Conservation (phyloP, 1,139 yeast genomes). For the Suhomyces bolitotheri region DNA sequence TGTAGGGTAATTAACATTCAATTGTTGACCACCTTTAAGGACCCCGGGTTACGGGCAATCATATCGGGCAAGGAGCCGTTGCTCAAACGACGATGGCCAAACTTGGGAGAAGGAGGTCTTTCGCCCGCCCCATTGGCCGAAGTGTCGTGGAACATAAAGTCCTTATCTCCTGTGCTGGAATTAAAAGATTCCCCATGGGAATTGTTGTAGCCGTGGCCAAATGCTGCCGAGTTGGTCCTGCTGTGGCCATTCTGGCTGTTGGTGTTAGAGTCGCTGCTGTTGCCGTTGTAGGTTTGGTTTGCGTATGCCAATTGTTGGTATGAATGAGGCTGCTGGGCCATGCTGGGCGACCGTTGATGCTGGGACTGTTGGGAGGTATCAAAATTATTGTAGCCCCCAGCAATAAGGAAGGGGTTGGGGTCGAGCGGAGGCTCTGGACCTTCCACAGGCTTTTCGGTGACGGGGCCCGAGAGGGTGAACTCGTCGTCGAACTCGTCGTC, state of each 20-base stretch:
- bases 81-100: conserved; percentile 57
- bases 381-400: conserved; percentile 21
- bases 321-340: conserved; percentile 11
- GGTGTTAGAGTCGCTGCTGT: conserved; percentile 12
- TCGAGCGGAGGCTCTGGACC: conserved; percentile 10
- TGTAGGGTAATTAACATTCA: too few relatives aligned
- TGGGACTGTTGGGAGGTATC: conserved; percentile 17
- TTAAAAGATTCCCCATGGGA: conserved; percentile 23
- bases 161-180: conserved; percentile 29
- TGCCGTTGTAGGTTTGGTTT: conserved; percentile 8
- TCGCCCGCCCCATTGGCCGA: conserved; percentile 4
- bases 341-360: conserved; percentile 6
- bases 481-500: conserved; percentile 42
- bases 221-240: conserved; percentile 16
- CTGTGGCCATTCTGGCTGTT: conserved; percentile 17
- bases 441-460: conserved; percentile 19
- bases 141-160: conserved; percentile 16
- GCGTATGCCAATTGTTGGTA: conserved; percentile 18
- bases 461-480: conserved; percentile 38
- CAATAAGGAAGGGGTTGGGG: conserved; percentile 29
- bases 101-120: conserved; percentile 26
- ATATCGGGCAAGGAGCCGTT: conserved; percentile 72
- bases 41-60: conserved; percentile 47
- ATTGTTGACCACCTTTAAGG: conserved; percentile 48
- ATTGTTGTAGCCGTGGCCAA: conserved; percentile 11